A percentile compares a stretch with the other conserved stretches of the same genome.
phyloP scores from a whole-genome alignment of 257 asterid genomes.

The Ehretia macrophylla region DNA sequence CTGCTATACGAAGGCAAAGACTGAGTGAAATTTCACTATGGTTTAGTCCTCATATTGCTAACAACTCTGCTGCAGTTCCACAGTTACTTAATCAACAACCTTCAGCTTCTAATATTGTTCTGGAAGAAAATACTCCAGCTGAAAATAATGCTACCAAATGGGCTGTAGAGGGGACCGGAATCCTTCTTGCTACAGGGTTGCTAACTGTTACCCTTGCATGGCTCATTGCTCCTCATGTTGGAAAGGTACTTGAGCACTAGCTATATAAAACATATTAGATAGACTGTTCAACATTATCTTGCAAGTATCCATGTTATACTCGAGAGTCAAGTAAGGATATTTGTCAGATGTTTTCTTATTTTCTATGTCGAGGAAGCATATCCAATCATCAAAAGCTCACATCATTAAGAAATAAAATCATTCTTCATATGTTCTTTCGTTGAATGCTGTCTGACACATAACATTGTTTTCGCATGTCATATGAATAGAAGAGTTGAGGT shows the following conservation, averaged over 20 bases:
- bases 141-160: conserved; percentile 74
- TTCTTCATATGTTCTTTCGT: too few relatives aligned
- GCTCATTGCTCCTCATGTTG: conserved; percentile 91
- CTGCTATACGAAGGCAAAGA: conserved; percentile 90
- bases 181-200: conserved; percentile 86
- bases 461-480: too few relatives aligned
- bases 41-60: conserved; percentile 68
- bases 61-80: conserved; percentile 32
- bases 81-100: conserved; percentile 58
- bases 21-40: conserved; percentile 79
- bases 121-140: conserved; percentile 49
- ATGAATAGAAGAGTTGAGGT: too few relatives aligned
- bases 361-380: too few relatives aligned
- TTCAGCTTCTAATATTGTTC: conserved; percentile 39
- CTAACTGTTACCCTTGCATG: conserved; percentile 87
- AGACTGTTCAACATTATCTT: neutral
- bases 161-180: conserved; percentile 89
- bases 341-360: too few relatives aligned
- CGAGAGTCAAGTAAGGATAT: too few relatives aligned
- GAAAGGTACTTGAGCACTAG: conserved; percentile 52
- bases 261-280: neutral
- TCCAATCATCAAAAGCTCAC: too few relatives aligned
- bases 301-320: neutral
- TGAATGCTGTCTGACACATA: too few relatives aligned
- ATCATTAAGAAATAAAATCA: too few relatives aligned